A percentile compares a stretch with the other conserved stretches of the same genome.
phyloP scores from a whole-genome alignment of 176 grass and related monocot species.

The Hyparrhenia diplandra region DNA sequence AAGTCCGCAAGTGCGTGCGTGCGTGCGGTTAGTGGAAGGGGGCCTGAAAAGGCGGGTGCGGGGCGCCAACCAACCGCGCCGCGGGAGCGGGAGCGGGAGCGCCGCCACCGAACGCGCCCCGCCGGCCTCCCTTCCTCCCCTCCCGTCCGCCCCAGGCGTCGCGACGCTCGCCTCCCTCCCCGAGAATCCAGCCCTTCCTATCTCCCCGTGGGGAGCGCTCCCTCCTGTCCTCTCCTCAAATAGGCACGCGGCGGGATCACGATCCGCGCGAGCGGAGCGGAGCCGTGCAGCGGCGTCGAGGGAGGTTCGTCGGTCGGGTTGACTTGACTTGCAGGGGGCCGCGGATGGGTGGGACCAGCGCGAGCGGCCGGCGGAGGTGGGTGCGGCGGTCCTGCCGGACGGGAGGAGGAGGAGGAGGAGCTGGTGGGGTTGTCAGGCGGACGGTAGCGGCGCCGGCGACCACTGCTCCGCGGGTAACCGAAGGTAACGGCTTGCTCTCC shows the following conservation, averaged over 20 bases:
- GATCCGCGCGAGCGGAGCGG: neutral
- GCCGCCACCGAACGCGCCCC: slow-evolving; percentile 45
- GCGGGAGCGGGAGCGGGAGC: no score
- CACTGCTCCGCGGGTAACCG: neutral
- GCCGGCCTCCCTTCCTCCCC: neutral
- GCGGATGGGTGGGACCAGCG: slow-evolving; percentile 32
- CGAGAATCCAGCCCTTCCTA: slow-evolving; percentile 19
- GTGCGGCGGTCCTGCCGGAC: slow-evolving; percentile 31
- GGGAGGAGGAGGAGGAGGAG: neutral
- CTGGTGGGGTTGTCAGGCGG: neutral
- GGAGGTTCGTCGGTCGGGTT: neutral
- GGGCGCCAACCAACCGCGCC: neutral
- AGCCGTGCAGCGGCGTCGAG: neutral
- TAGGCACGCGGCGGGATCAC: neutral
- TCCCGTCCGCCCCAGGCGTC: neutral
- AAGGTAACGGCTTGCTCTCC: slow-evolving; percentile 8
- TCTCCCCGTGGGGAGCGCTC: neutral
- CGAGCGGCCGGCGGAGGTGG: slow-evolving; percentile 20
- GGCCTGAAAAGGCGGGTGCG: slow-evolving; percentile 8
- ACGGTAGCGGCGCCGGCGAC: neutral
- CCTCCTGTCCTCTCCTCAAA: neutral
- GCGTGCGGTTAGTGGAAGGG: neutral
- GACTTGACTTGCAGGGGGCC: neutral
- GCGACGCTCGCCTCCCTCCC: neutral
- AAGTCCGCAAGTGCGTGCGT: neutral